phyloP scores from a whole-genome alignment of 148 eudicot species.

The Chenopodium quinoa region DNA sequence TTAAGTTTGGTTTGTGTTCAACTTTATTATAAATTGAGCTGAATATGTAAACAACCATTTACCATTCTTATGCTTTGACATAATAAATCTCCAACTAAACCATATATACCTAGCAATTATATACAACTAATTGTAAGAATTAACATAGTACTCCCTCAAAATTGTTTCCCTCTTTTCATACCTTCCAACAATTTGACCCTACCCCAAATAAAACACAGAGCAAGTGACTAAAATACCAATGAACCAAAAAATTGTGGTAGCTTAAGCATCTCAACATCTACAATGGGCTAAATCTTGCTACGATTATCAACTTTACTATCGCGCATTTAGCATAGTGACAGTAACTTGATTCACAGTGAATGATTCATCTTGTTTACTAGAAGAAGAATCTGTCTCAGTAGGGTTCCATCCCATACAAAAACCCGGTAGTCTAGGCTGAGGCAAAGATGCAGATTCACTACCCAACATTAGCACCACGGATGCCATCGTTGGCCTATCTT shows the following conservation, averaged over 20 bases:
- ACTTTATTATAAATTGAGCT: no score
- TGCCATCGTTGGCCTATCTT: slow-evolving; percentile 83
- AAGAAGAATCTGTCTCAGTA: slow-evolving; percentile 49
- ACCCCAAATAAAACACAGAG: neutral
- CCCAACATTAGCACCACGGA: slow-evolving; percentile 62
- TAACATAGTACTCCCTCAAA: neutral
- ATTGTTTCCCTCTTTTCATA: neutral
- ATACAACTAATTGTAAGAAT: slow-evolving; percentile 4
- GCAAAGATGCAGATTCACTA: slow-evolving; percentile 50
- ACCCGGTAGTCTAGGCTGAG: slow-evolving; percentile 65
- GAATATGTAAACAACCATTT: no score
- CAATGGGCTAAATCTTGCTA: slow-evolving; percentile 1
- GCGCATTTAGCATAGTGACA: slow-evolving; percentile 58
- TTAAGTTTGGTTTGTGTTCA: no score
- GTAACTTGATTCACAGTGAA: slow-evolving; percentile 67
- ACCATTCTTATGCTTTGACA: no score
- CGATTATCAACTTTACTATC: slow-evolving; percentile 35
- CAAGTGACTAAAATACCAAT: neutral
- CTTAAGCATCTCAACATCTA: neutral
- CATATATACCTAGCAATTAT: neutral
- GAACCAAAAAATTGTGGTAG: neutral
- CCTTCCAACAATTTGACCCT: neutral
- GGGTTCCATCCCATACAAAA: slow-evolving; percentile 53
- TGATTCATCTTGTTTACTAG: slow-evolving; percentile 65
- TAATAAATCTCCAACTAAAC: no score